Base-by-base conservation (phyloP, 1,139 yeast genomes). In the Hemisphaericaspora subhashii region DNA sequence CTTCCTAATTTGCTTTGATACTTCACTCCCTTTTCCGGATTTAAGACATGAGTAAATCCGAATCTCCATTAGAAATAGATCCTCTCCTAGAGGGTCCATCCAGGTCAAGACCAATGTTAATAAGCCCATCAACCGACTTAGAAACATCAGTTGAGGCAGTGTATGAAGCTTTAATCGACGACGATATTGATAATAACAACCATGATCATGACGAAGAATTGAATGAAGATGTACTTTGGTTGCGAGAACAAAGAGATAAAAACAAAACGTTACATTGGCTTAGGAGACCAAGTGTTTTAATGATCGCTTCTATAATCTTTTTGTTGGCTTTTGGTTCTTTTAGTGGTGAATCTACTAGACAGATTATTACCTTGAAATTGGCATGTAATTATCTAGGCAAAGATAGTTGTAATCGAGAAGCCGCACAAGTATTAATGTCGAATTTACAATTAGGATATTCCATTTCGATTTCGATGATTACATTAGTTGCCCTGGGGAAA, bases 401-500 rank as follows among this genome's bases (percentile, higher is more conserved):
- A 4, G 46, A 45, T n/a, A 26, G 28, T 3, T 71, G 77, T 46
- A 59, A 59, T 35, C 60, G 66, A 3, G 54, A 53, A 1, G 58
- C 56, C 13, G 60, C 66, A 2, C 77, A 70, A 47, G 45, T 64
- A 2, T 43, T 66, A 39, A 55, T 68, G 37, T 67, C 73, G 15
- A 60, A 68, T 47, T 62, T 67, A 44, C 64, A 60, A 36, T 55
- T 67, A 50, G 59, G 54, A n/a, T 55, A 51, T 35, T 47, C 52
- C 9, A 43, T 68, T 3, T 46, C 60, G n/a, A 42, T 54, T 12
- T 68, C 64, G 5, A 38, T 60, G 4, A 50, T 64, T 13, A 61
- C 62, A 49, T 55, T 73, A 31, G 39, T 71, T 5, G 72, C 74
- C 3, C 59, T 71, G 45, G 72, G 74, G 3, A 72, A 74, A 46